A percentile compares a stretch with the other conserved stretches of the same genome.
phyloP scores from a whole-genome alignment of 148 eudicot genomes.

The Nepenthes mirabilis region DNA sequence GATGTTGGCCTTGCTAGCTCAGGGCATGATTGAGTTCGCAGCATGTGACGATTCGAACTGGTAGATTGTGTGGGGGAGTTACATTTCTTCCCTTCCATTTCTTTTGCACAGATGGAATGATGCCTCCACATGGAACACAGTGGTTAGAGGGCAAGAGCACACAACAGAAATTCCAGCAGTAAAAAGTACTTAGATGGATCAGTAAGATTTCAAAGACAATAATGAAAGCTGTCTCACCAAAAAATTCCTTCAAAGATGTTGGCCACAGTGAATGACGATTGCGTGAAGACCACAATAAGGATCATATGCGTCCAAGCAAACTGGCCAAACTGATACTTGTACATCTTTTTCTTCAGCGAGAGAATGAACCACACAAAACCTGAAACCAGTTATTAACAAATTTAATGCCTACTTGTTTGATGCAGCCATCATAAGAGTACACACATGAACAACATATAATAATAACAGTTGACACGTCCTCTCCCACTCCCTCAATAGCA shows the following conservation, averaged over 20 bases:
- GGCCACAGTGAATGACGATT: conserved; percentile 89
- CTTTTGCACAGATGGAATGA: too few species aligned
- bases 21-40: too few species aligned
- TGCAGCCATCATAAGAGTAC: not conserved
- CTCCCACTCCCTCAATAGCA: too few species aligned
- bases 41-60: too few species aligned
- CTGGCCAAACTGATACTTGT: conserved; percentile 99
- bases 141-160: too few species aligned
- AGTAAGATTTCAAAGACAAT: not conserved
- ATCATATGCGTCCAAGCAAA: conserved; percentile 99
- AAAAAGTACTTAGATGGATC: too few species aligned
- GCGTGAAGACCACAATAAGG: conserved; percentile 91
- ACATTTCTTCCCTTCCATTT: too few species aligned
- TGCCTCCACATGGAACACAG: too few species aligned
- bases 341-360: conserved; percentile 90
- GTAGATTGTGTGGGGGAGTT: too few species aligned
- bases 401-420: conserved; percentile 4
- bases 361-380: conserved; percentile 98
- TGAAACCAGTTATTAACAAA: conserved; percentile 16
- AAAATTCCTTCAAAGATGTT: conserved; percentile 96
- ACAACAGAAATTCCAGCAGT: too few species aligned
- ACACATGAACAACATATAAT: not conserved
- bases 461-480: too few species aligned
- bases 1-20: too few species aligned
- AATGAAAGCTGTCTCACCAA: conserved; percentile 35